phyloP scores from a whole-genome alignment of 768 basidiomycete genomes.

The Solioccasus polychromus region DNA sequence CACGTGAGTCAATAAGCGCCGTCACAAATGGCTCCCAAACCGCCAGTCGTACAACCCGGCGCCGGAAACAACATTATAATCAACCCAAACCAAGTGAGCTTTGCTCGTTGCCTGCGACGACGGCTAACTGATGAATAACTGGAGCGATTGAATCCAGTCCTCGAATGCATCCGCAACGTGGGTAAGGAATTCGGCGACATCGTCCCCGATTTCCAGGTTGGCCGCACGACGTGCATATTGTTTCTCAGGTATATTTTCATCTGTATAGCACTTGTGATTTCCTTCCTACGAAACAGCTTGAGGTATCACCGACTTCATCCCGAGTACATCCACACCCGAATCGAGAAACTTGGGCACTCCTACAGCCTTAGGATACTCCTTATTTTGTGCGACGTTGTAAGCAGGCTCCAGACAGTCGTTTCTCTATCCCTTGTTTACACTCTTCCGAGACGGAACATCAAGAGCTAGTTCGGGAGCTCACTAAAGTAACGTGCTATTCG shows the following conservation, averaged over 20 bases:
- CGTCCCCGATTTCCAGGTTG: slow-evolving; percentile 92
- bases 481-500: slow-evolving; percentile 52
- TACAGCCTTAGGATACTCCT: slow-evolving; percentile 86
- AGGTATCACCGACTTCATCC: slow-evolving; percentile 96
- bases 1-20: slow-evolving; percentile 1
- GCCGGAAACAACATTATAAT: slow-evolving; percentile 63
- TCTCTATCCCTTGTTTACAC: neutral
- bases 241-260: slow-evolving; percentile 69
- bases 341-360: slow-evolving; percentile 77
- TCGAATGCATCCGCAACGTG: slow-evolving; percentile 83
- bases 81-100: slow-evolving; percentile 54
- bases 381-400: slow-evolving; percentile 87
- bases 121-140: slow-evolving; percentile 1
- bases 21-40: slow-evolving; percentile 25
- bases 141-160: slow-evolving; percentile 85
- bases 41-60: slow-evolving; percentile 64
- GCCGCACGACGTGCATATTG: slow-evolving; percentile 86
- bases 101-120: neutral
- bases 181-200: slow-evolving; percentile 96
- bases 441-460: slow-evolving; percentile 76
- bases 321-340: slow-evolving; percentile 91
- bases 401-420: too few relatives aligned
- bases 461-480: slow-evolving; percentile 88
- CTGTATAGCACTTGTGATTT: neutral
- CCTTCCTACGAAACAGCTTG: slow-evolving; percentile 47